phyloP scores from a whole-genome alignment of 2,329 filamentous ascomycete species.

The Elsinoe necatrix region DNA sequence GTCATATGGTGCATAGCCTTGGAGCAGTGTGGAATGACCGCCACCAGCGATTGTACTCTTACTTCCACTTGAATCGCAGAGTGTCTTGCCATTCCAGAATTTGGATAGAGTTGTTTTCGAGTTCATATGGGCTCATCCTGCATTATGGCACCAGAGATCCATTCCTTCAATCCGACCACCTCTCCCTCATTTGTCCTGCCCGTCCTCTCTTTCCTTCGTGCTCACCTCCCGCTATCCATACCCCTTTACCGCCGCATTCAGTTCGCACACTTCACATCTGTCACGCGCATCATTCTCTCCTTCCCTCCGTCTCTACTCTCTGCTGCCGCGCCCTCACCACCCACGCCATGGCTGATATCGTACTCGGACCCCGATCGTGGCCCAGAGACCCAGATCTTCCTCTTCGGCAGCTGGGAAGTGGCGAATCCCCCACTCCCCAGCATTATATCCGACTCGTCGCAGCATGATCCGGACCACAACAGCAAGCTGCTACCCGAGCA shows the following conservation, averaged over 20 bases:
- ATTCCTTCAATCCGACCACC: slow-evolving; percentile 3
- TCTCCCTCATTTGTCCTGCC: slow-evolving; percentile 36
- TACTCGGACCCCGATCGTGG: slow-evolving; percentile 54
- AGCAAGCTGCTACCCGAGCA: neutral
- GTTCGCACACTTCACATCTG: slow-evolving; percentile 41
- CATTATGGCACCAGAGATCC: neutral
- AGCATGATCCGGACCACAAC: neutral
- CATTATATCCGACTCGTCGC: neutral
- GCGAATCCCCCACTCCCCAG: neutral
- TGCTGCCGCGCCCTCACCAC: neutral
- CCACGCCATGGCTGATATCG: slow-evolving; percentile 42
- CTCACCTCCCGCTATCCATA: slow-evolving; percentile 50
- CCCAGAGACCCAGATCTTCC: slow-evolving; percentile 57
- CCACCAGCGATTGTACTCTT: too few relatives aligned
- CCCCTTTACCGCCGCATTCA: slow-evolving; percentile 56
- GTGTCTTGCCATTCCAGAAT: neutral
- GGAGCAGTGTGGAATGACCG: too few relatives aligned
- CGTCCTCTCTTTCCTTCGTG: slow-evolving; percentile 42
- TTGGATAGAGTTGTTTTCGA: neutral
- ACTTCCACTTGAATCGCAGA: too few relatives aligned
- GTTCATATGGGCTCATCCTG: neutral
- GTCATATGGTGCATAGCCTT: too few relatives aligned
- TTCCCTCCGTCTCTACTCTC: slow-evolving; percentile 34
- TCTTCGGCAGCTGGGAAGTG: slow-evolving; percentile 41
- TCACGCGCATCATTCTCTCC: slow-evolving; percentile 24